Evolutionary conservation across 176 grass and related monocot species (phyloP).

Genomic region (Hsuehochloa calcarea): DNA sequence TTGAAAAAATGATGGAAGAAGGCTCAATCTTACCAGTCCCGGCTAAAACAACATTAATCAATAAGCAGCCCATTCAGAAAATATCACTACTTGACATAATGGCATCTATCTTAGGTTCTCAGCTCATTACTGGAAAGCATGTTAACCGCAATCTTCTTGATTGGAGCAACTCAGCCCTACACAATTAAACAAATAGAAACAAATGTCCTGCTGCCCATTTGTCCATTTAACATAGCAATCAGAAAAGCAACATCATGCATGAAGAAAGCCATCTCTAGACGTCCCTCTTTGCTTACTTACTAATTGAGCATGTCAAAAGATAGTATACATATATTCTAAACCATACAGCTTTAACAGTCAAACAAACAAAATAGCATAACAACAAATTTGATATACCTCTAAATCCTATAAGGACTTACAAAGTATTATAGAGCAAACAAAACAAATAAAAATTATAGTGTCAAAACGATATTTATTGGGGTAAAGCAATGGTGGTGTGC

Average conservation of each 20-base stretch:
- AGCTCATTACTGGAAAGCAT: not conserved
- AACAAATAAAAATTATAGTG: constrained; percentile 25
- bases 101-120: not conserved
- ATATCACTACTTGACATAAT: not conserved
- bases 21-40: not conserved
- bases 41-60: not conserved
- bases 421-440: constrained; percentile 38
- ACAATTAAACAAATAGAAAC: not conserved
- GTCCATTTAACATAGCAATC: not conserved
- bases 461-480: constrained; percentile 45
- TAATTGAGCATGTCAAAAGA: constrained; percentile 2
- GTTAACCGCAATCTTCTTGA: not conserved
- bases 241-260: not conserved
- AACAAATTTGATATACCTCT: constrained; percentile 31
- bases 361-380: not conserved
- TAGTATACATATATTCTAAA: constrained; percentile 11
- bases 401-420: constrained; percentile 45
- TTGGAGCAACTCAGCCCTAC: not conserved
- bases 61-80: not conserved
- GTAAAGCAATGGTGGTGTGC: constrained; percentile 11
- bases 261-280: not conserved
- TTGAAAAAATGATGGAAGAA: not conserved
- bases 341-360: not conserved
- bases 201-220: not conserved
- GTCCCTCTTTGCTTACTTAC: not conserved